Conservation (phyloP, 352 stramenopile species). For the Phytophthora idaei region DNA sequence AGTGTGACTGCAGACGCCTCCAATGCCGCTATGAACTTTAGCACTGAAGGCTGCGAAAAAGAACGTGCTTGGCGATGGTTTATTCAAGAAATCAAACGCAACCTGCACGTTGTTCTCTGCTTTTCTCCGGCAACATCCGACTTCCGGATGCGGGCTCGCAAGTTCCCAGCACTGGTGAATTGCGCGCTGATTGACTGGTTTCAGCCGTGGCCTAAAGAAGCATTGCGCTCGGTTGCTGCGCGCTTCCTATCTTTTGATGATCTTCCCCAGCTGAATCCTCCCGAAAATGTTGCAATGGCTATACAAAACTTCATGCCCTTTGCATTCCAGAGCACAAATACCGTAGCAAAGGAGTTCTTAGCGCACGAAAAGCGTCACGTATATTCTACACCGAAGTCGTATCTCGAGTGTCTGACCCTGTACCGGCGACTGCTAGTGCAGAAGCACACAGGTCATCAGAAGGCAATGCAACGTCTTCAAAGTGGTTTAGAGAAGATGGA, state of each 20-base stretch:
- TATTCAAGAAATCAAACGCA: slow-evolving; percentile 88
- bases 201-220: slow-evolving; percentile 92
- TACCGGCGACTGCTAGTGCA: slow-evolving; percentile 81
- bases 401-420: slow-evolving; percentile 91
- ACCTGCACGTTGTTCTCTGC: slow-evolving; percentile 95
- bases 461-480: slow-evolving; percentile 82
- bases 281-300: slow-evolving; percentile 47
- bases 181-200: slow-evolving; percentile 95
- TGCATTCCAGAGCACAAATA: slow-evolving; percentile 93
- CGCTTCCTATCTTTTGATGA: slow-evolving; percentile 71
- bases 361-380: slow-evolving; percentile 81
- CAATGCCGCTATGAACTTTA: slow-evolving; percentile 10
- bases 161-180: slow-evolving; percentile 95
- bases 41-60: slow-evolving; percentile 72
- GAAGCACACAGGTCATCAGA: slow-evolving; percentile 61
- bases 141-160: slow-evolving; percentile 88
- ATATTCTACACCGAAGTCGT: slow-evolving; percentile 95
- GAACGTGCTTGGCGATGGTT: slow-evolving; percentile 94
- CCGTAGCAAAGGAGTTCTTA: slow-evolving; percentile 81
- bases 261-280: slow-evolving; percentile 14
- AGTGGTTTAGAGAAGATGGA: slow-evolving; percentile 92
- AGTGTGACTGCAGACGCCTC: slow-evolving; percentile 15
- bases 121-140: slow-evolving; percentile 93
- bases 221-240: slow-evolving; percentile 89
- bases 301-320: slow-evolving; percentile 94